These are phyloP conservation scores for Citrus reticulata DNA, from an alignment of 345 rosid species.

Conservation along the genomic window DNA sequence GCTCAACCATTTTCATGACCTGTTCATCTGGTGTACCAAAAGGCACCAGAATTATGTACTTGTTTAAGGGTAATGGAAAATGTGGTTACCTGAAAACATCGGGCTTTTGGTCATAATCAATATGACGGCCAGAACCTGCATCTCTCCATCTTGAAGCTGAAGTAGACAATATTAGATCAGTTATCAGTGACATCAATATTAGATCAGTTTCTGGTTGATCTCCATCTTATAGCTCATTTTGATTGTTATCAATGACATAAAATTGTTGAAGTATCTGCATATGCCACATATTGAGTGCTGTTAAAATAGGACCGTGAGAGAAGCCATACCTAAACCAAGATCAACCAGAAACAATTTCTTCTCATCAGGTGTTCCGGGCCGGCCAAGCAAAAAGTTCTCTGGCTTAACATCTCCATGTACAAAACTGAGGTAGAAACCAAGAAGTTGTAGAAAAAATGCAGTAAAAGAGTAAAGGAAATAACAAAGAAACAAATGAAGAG, in stretches of 20 bases:
- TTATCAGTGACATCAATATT: background rate
- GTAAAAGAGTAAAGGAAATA: too few species aligned
- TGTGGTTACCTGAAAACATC: constrained; percentile 38
- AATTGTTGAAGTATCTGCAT: background rate
- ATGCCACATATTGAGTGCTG: background rate
- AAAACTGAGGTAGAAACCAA: too few species aligned
- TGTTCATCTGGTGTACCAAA: background rate
- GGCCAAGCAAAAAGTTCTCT: constrained; percentile 42
- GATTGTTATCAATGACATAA: background rate
- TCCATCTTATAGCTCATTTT: constrained; percentile 1
- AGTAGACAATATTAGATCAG: background rate
- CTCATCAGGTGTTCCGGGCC: constrained; percentile 31
- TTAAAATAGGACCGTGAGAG: background rate
- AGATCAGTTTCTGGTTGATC: background rate
- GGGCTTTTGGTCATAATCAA: constrained; percentile 48
- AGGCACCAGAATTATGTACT: background rate
- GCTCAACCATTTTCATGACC: background rate
- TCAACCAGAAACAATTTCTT: constrained; percentile 38
- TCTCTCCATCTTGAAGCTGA: constrained; percentile 43
- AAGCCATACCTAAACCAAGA: constrained; percentile 40
- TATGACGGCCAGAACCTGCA: constrained; percentile 33
- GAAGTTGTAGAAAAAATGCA: too few species aligned
- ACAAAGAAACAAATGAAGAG: too few species aligned
- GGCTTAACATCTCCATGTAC: constrained; percentile 46
- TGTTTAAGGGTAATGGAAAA: background rate